Evolutionary conservation across 163 green algal genomes (phyloP).

Genomic region (Dunaliella salina): DNA sequence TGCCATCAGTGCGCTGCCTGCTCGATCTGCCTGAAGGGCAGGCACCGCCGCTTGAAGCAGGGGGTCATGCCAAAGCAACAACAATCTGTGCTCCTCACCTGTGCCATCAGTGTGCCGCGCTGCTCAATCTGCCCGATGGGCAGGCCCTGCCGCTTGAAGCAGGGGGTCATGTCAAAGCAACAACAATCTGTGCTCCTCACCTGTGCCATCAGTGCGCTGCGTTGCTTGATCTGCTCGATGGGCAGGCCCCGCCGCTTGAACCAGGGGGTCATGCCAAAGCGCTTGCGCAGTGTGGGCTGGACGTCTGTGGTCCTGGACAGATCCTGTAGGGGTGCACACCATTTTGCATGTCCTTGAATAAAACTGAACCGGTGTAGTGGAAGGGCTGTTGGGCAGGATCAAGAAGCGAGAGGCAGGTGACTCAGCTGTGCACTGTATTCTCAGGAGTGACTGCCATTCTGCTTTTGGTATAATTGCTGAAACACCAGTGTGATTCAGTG

Average conservation of each 20-base stretch:
- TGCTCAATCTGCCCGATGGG: conserved; percentile 25
- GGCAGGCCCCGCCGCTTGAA: conserved; percentile 53
- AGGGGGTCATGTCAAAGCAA: conserved; percentile 80
- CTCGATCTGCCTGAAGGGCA: too few relatives aligned
- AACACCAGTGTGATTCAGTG: too few relatives aligned
- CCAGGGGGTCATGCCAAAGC: conserved; percentile 80
- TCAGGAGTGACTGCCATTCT: too few relatives aligned
- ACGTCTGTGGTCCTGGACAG: conserved; percentile 54
- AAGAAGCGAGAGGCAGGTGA: too few relatives aligned
- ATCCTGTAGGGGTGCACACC: conserved; percentile 12
- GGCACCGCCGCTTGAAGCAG: too few relatives aligned
- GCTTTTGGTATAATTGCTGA: too few relatives aligned
- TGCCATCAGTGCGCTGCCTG: neutral
- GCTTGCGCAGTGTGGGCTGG: conserved; percentile 52
- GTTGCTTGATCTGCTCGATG: conserved; percentile 22
- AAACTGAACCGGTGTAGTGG: too few relatives aligned
- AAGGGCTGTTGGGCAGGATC: too few relatives aligned
- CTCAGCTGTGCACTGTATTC: too few relatives aligned
- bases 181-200: neutral
- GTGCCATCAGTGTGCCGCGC: neutral
- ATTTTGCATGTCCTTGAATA: too few relatives aligned
- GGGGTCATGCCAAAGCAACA: too few relatives aligned
- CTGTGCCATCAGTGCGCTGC: neutral
- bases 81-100: too few relatives aligned
- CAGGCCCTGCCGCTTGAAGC: conserved; percentile 57